These are phyloP conservation scores for Termitomyces sp. DNA, from an alignment of 768 basidiomycete genomes.

Conservation along the genomic window DNA sequence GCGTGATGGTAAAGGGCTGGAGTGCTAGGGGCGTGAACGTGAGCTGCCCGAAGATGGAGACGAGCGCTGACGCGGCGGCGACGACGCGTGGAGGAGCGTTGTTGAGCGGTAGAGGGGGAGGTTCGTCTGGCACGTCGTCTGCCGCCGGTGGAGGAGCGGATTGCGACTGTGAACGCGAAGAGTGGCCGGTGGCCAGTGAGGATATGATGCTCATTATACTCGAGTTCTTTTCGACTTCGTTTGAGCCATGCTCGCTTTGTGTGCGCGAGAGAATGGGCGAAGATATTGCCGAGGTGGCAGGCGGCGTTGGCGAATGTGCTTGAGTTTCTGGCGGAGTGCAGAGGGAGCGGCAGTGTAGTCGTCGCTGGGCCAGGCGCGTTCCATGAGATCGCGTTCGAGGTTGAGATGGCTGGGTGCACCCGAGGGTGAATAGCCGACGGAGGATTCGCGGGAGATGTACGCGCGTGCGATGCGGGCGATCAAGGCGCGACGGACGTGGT, in stretches of 20 bases:
- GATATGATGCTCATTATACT: slow-evolving; percentile 57
- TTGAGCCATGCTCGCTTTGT: slow-evolving; percentile 46
- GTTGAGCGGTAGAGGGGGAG: slow-evolving; percentile 12
- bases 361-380: slow-evolving; percentile 68
- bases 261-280: slow-evolving; percentile 55
- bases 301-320: slow-evolving; percentile 20
- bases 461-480: slow-evolving; percentile 59
- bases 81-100: slow-evolving; percentile 40
- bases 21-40: slow-evolving; percentile 62
- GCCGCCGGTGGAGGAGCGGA: slow-evolving; percentile 39
- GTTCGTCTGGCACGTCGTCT: slow-evolving; percentile 27
- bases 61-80: slow-evolving; percentile 56
- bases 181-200: slow-evolving; percentile 45
- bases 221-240: slow-evolving; percentile 29
- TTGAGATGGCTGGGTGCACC: slow-evolving; percentile 57
- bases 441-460: slow-evolving; percentile 51
- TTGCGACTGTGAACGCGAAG: slow-evolving; percentile 59
- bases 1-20: slow-evolving; percentile 34
- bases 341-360: slow-evolving; percentile 27
- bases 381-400: slow-evolving; percentile 59
- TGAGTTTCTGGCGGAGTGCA: slow-evolving; percentile 25
- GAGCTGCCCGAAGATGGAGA: slow-evolving; percentile 64
- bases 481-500: slow-evolving; percentile 57
- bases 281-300: slow-evolving; percentile 22
- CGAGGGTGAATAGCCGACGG: slow-evolving; percentile 48